phyloP scores from a whole-genome alignment of 768 basidiomycete genomes.

The Coprinellus aureogranulatus region DNA sequence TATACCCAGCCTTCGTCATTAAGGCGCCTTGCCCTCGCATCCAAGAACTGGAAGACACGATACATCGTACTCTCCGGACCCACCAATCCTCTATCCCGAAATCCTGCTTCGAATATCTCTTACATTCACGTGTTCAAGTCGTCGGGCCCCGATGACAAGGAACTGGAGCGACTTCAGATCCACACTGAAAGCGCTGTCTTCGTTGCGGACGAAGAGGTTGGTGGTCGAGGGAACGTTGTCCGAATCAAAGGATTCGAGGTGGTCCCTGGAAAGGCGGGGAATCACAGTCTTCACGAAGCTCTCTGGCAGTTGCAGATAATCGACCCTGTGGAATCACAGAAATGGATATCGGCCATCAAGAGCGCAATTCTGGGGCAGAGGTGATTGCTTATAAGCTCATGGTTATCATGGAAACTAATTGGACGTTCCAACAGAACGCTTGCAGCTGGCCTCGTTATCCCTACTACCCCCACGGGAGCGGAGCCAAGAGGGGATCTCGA shows the following conservation, averaged over 20 bases:
- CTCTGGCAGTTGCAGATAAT: constrained; percentile 73
- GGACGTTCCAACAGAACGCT: constrained; percentile 53
- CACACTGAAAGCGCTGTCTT: constrained; percentile 76
- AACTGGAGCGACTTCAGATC: constrained; percentile 73
- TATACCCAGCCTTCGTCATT: constrained; percentile 67
- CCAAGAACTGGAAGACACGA: constrained; percentile 67
- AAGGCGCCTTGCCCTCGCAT: constrained; percentile 66
- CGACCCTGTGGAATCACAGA: constrained; percentile 60
- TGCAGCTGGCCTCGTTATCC: constrained; percentile 58
- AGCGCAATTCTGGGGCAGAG: constrained; percentile 67
- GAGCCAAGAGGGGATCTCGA: constrained; percentile 81
- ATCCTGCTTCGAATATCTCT: constrained; percentile 40
- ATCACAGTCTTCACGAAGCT: constrained; percentile 26
- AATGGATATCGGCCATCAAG: constrained; percentile 77
- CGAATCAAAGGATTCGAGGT: constrained; percentile 67
- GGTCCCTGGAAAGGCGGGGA: constrained; percentile 22
- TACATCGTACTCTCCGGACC: constrained; percentile 59
- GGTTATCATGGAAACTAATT: constrained; percentile 7
- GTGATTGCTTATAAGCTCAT: constrained; percentile 30
- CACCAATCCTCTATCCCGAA: constrained; percentile 33
- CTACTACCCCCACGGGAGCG: constrained; percentile 31
- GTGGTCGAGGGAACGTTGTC: constrained; percentile 52
- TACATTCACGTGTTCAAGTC: constrained; percentile 78
- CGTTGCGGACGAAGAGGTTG: constrained; percentile 59
- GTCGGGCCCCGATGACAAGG: constrained; percentile 54